Evolutionary conservation across 805 yeast genomes (phyloP).

Genomic region (Metschnikowia colocasiae): DNA sequence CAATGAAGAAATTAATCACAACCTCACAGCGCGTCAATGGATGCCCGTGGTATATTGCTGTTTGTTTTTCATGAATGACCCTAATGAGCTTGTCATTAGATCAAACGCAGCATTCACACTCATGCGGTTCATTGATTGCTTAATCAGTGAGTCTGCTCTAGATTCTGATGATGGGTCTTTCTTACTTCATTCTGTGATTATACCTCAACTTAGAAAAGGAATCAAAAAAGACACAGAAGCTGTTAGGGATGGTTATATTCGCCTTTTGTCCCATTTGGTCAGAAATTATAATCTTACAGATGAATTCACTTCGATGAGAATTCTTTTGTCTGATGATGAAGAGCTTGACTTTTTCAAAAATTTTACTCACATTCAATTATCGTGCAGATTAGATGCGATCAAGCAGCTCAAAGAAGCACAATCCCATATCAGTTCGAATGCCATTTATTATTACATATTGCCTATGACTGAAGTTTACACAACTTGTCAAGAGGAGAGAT

Average conservation of each 20-base stretch:
- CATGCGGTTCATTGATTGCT: constrained; percentile 60
- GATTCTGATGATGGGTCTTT: constrained; percentile 29
- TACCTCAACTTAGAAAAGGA: constrained; percentile 68
- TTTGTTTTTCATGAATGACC: constrained; percentile 70
- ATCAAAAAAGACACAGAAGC: constrained; percentile 56
- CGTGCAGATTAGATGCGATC: constrained; percentile 82
- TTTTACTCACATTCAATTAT: constrained; percentile 77
- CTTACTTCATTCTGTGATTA: constrained; percentile 48
- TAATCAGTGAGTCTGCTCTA: constrained; percentile 26
- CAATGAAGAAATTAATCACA: constrained; percentile 50
- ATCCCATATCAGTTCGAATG: constrained; percentile 45
- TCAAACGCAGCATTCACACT: constrained; percentile 68
- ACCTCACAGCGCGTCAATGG: constrained; percentile 63
- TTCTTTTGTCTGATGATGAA: constrained; percentile 61
- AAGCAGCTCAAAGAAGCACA: constrained; percentile 47
- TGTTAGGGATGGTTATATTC: constrained; percentile 68
- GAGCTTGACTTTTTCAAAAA: constrained; percentile 80
- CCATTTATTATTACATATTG: constrained; percentile 72
- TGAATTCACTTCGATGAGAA: constrained; percentile 64
- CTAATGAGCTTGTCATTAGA: constrained; percentile 75
- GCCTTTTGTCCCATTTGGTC: constrained; percentile 62
- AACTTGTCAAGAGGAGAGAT: constrained; percentile 51
- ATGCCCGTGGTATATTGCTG: constrained; percentile 66
- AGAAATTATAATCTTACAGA: constrained; percentile 38
- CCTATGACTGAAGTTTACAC: constrained; percentile 86